Conservation (phyloP, 2,329 filamentous ascomycete species). For the Tolypocladium tundrense region DNA sequence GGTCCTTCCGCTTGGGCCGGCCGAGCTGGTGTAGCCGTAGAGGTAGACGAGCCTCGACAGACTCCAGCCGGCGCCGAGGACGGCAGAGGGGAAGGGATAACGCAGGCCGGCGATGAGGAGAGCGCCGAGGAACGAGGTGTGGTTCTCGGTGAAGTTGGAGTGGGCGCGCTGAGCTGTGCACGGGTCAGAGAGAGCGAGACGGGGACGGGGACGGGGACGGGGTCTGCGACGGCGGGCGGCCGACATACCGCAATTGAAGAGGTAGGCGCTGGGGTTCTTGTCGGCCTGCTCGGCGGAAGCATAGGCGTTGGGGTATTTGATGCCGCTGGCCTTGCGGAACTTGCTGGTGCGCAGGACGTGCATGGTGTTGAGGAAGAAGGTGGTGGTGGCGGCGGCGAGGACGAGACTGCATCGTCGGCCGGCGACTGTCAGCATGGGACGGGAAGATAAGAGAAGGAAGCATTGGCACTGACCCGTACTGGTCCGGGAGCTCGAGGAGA, state of each 20-base stretch:
- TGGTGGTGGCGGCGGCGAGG: conserved; percentile 44
- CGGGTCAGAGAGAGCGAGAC: conserved; percentile 3
- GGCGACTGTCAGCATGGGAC: not conserved
- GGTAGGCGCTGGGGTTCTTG: conserved; percentile 41
- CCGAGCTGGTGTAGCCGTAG: conserved; percentile 37
- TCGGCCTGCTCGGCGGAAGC: conserved; percentile 42
- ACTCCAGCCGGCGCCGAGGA: conserved; percentile 41
- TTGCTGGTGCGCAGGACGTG: conserved; percentile 37
- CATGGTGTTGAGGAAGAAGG: conserved; percentile 46
- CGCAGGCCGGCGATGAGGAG: conserved; percentile 46
- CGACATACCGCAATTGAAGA: conserved; percentile 51
- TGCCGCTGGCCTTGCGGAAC: conserved; percentile 40
- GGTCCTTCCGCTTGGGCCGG: conserved; percentile 33
- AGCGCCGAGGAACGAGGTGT: conserved; percentile 38
- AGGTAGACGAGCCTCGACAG: conserved; percentile 44
- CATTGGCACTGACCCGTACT: conserved; percentile 36
- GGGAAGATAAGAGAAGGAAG: not conserved
- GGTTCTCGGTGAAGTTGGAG: conserved; percentile 53
- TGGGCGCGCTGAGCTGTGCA: conserved; percentile 47
- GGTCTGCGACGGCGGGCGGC: not conserved
- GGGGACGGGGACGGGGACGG: not conserved
- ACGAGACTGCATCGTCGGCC: conserved; percentile 42
- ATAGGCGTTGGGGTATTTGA: conserved; percentile 49
- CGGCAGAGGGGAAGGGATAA: conserved; percentile 40
- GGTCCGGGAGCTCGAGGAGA: conserved; percentile 31